phyloP scores from a whole-genome alignment of 495 filamentous ascomycete genomes.

The Penicillium coffeae region DNA sequence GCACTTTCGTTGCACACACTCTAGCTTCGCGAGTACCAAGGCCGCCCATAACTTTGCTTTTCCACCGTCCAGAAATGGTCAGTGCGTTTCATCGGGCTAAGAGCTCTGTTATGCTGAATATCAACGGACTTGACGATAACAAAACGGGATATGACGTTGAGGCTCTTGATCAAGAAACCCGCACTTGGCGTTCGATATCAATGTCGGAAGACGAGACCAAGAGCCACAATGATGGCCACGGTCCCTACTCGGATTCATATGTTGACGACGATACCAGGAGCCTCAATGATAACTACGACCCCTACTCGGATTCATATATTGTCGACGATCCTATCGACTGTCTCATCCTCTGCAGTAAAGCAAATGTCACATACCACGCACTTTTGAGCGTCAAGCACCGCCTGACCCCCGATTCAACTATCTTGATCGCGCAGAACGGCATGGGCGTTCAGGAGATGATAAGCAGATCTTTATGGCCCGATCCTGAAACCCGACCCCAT shows the following conservation, averaged over 20 bases:
- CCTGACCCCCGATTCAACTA: slow-evolving; percentile 66
- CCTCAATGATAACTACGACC: too few species aligned
- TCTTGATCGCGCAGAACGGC: slow-evolving; percentile 79
- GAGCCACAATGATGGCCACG: too few species aligned
- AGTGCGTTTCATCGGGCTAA: slow-evolving; percentile 23
- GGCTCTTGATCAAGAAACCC: slow-evolving; percentile 3
- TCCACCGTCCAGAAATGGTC: slow-evolving; percentile 39
- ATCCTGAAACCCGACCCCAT: slow-evolving; percentile 59
- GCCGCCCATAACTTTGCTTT: slow-evolving; percentile 56
- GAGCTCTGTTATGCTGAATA: slow-evolving; percentile 28
- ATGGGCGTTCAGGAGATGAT: slow-evolving; percentile 77
- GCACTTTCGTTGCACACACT: slow-evolving; percentile 58
- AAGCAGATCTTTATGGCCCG: slow-evolving; percentile 62
- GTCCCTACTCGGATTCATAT: too few species aligned
- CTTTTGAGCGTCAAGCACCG: slow-evolving; percentile 58
- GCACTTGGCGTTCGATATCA: slow-evolving; percentile 23
- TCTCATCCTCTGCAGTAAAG: slow-evolving; percentile 69
- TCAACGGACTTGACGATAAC: slow-evolving; percentile 38
- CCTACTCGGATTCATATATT: slow-evolving; percentile 5
- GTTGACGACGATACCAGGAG: too few species aligned
- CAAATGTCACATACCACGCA: slow-evolving; percentile 52
- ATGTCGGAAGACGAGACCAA: slow-evolving; percentile 23
- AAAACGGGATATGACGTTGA: slow-evolving; percentile 43
- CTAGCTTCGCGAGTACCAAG: slow-evolving; percentile 51
- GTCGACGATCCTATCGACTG: slow-evolving; percentile 59